Percentiles rank a stretch among this genome's conserved stretches.
Evolutionary conservation across 208 protist species (phyloP).

Genomic region (Trypanosoma mega): DNA sequence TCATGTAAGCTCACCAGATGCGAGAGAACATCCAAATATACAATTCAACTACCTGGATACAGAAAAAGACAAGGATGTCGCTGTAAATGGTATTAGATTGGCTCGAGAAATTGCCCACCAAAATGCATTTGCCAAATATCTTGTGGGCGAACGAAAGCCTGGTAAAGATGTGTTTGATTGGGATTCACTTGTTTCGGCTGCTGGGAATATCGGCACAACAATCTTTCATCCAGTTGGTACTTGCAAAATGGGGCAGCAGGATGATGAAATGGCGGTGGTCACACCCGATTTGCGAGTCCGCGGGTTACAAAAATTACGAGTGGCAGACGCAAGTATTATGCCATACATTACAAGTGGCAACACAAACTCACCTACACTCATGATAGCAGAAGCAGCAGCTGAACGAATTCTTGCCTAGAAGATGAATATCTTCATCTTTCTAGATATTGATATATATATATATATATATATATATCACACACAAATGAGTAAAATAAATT

Average conservation of each 20-base stretch:
- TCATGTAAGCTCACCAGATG: neutral
- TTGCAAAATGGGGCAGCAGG: conserved; percentile 23
- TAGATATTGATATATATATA: neutral
- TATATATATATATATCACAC: neutral
- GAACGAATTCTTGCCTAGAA: neutral
- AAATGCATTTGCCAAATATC: conserved; percentile 13
- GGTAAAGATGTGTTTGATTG: conserved; percentile 13
- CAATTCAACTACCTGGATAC: conserved; percentile 26
- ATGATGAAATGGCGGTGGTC: conserved; percentile 25
- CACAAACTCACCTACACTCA: conserved; percentile 25
- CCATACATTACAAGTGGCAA: conserved; percentile 29
- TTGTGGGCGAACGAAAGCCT: conserved; percentile 15
- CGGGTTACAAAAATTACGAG: conserved; percentile 26
- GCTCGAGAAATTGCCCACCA: conserved; percentile 3
- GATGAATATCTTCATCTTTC: neutral
- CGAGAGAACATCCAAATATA: conserved; percentile 9
- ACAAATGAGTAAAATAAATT: too few species aligned
- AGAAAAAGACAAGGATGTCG: conserved; percentile 2
- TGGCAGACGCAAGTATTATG: conserved; percentile 36
- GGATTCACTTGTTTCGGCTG: conserved; percentile 26
- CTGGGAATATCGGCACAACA: conserved; percentile 12
- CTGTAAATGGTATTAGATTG: conserved; percentile 16
- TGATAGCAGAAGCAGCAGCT: conserved; percentile 30
- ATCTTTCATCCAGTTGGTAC: conserved; percentile 37
- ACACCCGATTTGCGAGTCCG: conserved; percentile 18